phyloP scores from a whole-genome alignment of 495 filamentous ascomycete genomes.

The Saxophila tyrrhenica region DNA sequence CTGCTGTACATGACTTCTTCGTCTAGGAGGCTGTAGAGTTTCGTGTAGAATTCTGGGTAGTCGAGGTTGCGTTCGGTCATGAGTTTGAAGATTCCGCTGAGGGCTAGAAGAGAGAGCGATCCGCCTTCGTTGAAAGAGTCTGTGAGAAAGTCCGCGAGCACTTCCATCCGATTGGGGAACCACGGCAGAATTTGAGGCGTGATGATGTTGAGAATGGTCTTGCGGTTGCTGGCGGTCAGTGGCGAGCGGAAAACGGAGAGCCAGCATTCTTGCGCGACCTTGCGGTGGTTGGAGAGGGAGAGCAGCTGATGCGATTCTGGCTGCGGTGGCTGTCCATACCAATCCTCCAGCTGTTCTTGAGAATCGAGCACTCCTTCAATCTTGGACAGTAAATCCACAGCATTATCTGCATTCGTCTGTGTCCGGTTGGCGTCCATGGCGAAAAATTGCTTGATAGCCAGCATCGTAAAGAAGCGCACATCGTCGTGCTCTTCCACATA shows the following conservation, averaged over 20 bases:
- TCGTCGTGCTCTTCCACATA: constrained; percentile 74
- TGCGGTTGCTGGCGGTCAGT: constrained; percentile 61
- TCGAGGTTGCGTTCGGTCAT: constrained; percentile 89
- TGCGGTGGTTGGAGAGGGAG: constrained; percentile 51
- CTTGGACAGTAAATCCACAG: constrained; percentile 43
- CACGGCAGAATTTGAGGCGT: constrained; percentile 68
- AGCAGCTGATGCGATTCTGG: constrained; percentile 42
- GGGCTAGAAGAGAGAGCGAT: constrained; percentile 69
- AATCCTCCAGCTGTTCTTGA: constrained; percentile 50
- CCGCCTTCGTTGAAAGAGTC: constrained; percentile 83
- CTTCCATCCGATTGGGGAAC: constrained; percentile 64
- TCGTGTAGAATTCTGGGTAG: constrained; percentile 87
- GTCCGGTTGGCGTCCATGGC: neutral
- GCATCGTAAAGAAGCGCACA: constrained; percentile 69
- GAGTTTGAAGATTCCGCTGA: constrained; percentile 90
- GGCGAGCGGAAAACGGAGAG: constrained; percentile 58
- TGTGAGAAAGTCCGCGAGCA: constrained; percentile 95
- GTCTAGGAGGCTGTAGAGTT: constrained; percentile 85
- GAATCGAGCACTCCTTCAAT: constrained; percentile 53
- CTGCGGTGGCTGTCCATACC: constrained; percentile 29
- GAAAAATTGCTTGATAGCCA: constrained; percentile 39
- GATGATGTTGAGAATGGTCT: constrained; percentile 63
- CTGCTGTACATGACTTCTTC: constrained; percentile 79
- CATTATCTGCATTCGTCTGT: constrained; percentile 6
- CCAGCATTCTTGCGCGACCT: constrained; percentile 71